A percentile compares a stretch with the other conserved stretches of the same genome.
Evolutionary conservation across 768 basidiomycete genomes (phyloP).

Genomic region (Naganishia kalamii): DNA sequence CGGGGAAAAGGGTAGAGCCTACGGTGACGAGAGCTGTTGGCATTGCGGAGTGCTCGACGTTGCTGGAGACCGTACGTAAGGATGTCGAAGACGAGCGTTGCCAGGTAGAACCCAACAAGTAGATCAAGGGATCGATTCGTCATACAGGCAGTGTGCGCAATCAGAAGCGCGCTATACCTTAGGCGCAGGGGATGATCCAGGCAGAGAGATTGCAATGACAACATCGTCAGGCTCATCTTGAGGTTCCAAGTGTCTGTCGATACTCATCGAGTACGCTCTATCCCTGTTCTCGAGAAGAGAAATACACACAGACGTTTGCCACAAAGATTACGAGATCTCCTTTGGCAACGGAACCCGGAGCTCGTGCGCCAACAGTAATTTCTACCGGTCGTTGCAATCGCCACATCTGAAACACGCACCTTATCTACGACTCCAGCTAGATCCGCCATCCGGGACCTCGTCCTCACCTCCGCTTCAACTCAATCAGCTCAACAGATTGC

Average conservation of each 20-base stretch:
- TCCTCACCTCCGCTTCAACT: neutral
- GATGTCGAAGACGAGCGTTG: neutral
- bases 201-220: conserved; percentile 9
- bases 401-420: neutral
- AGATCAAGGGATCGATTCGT: neutral
- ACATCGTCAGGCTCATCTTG: conserved; percentile 3
- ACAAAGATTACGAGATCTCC: too few species aligned
- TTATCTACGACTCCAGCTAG: too few species aligned
- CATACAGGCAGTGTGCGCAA: neutral
- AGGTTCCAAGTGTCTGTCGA: neutral
- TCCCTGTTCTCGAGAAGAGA: too few species aligned
- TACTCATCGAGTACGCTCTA: too few species aligned
- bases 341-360: too few species aligned
- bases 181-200: neutral
- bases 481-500: neutral
- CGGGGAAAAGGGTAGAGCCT: conserved; percentile 80
- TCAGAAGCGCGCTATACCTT: neutral
- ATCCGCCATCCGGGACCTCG: neutral
- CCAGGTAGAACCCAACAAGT: neutral
- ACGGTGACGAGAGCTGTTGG: conserved; percentile 65
- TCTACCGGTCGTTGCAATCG: neutral
- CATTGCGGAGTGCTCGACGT: neutral
- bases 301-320: too few species aligned
- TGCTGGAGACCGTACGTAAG: neutral
- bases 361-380: too few species aligned